These are phyloP conservation scores for Sanguinoderma infundibulare DNA, from an alignment of 1,284 basidiomycete species.

Conservation along the genomic window DNA sequence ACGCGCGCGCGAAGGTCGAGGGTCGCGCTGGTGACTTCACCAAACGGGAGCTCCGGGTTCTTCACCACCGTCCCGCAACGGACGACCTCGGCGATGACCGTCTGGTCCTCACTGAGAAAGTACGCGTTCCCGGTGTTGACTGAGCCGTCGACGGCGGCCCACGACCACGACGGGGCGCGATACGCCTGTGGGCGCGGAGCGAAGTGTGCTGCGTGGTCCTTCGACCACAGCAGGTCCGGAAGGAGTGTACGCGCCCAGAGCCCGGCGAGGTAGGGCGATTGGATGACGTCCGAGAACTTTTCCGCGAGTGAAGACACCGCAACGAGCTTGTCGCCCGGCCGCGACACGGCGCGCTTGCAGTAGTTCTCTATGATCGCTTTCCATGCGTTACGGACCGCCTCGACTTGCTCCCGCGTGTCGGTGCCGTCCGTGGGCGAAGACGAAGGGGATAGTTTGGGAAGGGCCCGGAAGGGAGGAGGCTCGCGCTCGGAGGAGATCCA, in stretches of 20 bases:
- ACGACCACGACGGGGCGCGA: conserved; percentile 8
- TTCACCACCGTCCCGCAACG: background rate
- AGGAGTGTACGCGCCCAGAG: conserved; percentile 1
- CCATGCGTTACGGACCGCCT: conserved; percentile 1
- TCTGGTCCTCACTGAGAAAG: too few species aligned
- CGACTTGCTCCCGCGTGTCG: background rate
- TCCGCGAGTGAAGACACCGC: conserved; percentile 1
- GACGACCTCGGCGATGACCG: background rate
- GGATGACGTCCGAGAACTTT: background rate
- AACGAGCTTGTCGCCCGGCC: too few species aligned
- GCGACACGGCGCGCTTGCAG: background rate
- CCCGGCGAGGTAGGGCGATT: conserved; percentile 1
- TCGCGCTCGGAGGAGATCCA: background rate
- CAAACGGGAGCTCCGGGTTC: background rate
- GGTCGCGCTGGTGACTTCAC: background rate
- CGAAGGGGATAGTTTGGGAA: background rate
- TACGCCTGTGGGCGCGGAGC: background rate
- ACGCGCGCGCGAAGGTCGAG: background rate
- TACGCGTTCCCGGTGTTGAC: too few species aligned
- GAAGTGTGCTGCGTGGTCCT: too few species aligned
- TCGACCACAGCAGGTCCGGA: too few species aligned
- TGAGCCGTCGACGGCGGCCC: too few species aligned
- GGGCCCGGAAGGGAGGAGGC: background rate
- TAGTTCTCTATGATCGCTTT: background rate
- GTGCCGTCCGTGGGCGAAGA: background rate